These are phyloP conservation scores for Tilletia setariae DNA, from an alignment of 1,284 basidiomycete species.

Conservation along the genomic window DNA sequence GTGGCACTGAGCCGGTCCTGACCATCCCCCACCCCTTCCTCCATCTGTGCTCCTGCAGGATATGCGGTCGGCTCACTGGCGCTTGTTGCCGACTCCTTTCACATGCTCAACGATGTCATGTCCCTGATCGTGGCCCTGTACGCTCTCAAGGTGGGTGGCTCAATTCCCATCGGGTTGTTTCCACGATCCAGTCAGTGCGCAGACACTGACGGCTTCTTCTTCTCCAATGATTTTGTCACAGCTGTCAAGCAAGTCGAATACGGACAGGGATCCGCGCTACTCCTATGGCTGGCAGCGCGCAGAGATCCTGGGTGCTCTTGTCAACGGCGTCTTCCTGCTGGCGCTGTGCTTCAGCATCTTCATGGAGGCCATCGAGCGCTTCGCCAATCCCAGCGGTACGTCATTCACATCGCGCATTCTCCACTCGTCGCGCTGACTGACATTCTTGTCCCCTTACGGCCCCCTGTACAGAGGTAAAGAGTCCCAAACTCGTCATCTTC, in stretches of 20 bases:
- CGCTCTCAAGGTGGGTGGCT: slow-evolving; percentile 74
- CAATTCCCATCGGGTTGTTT: too few species aligned
- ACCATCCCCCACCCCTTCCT: neutral
- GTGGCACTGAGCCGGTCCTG: too few species aligned
- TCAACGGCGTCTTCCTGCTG: slow-evolving; percentile 94
- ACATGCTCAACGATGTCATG: slow-evolving; percentile 82
- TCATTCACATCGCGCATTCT: too few species aligned
- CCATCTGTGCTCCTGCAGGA: slow-evolving; percentile 58
- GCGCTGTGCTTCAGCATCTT: slow-evolving; percentile 95
- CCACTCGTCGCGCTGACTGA: neutral
- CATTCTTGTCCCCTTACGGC: slow-evolving; percentile 20
- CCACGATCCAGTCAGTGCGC: too few species aligned
- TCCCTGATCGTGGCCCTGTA: slow-evolving; percentile 92
- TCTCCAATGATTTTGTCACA: neutral
- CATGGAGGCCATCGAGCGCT: slow-evolving; percentile 85
- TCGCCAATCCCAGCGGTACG: slow-evolving; percentile 63
- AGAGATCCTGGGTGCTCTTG: slow-evolving; percentile 76
- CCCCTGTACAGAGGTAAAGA: slow-evolving; percentile 89
- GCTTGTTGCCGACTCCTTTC: slow-evolving; percentile 93
- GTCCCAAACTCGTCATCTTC: slow-evolving; percentile 77
- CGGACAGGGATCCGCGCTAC: slow-evolving; percentile 61
- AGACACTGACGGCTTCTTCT: neutral
- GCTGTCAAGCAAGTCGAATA: slow-evolving; percentile 15
- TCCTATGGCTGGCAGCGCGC: slow-evolving; percentile 97
- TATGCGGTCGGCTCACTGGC: slow-evolving; percentile 92